Conservation (phyloP, 768 basidiomycete genomes). For the Termitomyces sp. region DNA sequence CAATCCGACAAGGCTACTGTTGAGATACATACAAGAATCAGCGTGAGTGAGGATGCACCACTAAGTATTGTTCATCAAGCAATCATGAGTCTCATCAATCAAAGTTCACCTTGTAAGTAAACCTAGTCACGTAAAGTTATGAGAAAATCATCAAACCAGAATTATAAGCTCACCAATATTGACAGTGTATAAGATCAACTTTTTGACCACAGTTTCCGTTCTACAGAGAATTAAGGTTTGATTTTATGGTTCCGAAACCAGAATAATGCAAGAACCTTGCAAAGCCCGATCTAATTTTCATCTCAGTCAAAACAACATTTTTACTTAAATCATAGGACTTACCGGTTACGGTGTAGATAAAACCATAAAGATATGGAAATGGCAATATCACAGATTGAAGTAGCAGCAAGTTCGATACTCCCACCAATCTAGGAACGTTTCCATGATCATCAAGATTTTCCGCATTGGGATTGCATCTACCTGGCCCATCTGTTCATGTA, state of each 20-base stretch:
- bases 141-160: not conserved
- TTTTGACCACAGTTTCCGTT: conserved; percentile 8
- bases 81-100: not conserved
- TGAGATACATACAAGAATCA: conserved; percentile 4
- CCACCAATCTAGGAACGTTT: not conserved
- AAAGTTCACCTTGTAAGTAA: conserved; percentile 3
- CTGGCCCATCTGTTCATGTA: conserved; percentile 8
- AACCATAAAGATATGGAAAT: conserved; percentile 9
- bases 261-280: not conserved
- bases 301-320: not conserved
- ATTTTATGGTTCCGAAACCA: too few species aligned
- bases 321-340: not conserved
- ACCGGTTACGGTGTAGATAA: conserved; percentile 4
- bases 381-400: conserved; percentile 7
- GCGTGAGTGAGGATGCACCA: conserved; percentile 7
- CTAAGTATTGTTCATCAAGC: not conserved
- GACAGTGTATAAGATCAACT: conserved; percentile 8
- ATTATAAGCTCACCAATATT: conserved; percentile 4
- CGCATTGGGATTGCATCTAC: not conserved
- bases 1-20: not conserved
- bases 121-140: not conserved
- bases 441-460: not conserved
- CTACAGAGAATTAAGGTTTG: not conserved
- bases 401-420: conserved; percentile 8
- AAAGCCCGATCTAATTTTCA: not conserved